Evolutionary conservation across 2,329 filamentous ascomycete genomes (phyloP).

Genomic region (Apiospora phragmitis): DNA sequence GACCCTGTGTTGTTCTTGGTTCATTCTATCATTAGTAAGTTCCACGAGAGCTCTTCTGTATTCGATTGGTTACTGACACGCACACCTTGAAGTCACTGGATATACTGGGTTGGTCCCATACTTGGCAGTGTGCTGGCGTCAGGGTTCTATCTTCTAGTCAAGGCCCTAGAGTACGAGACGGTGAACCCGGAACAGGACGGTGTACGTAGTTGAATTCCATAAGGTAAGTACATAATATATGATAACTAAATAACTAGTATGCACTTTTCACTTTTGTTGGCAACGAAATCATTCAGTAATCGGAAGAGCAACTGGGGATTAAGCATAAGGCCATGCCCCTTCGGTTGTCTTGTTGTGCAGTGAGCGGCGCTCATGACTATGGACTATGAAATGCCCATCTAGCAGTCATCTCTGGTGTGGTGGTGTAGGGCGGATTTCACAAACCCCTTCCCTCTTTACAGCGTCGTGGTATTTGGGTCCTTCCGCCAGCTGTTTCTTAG

Average conservation of each 20-base stretch:
- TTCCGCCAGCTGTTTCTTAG: neutral
- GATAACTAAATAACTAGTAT: too few relatives aligned
- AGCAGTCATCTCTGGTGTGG: too few relatives aligned
- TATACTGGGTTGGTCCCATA: constrained; percentile 9
- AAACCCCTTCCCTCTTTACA: neutral
- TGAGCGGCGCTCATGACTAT: too few relatives aligned
- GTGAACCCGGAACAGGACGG: neutral
- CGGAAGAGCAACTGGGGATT: too few relatives aligned
- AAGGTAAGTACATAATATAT: too few relatives aligned
- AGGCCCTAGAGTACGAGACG: neutral
- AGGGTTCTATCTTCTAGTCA: neutral
- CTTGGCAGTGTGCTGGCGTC: neutral
- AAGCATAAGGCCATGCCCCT: too few relatives aligned
- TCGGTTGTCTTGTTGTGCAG: too few relatives aligned
- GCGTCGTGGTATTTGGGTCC: neutral
- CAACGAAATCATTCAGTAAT: too few relatives aligned
- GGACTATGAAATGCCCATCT: too few relatives aligned
- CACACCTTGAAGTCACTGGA: constrained; percentile 1
- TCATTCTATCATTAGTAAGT: neutral
- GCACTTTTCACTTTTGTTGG: too few relatives aligned
- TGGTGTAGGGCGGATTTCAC: too few relatives aligned
- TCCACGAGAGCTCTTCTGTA: neutral
- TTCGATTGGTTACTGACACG: neutral
- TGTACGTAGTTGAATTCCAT: too few relatives aligned
- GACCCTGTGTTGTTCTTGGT: neutral